phyloP scores from a whole-genome alignment of 179 eudicot genomes.

The Beta corolliflora region DNA sequence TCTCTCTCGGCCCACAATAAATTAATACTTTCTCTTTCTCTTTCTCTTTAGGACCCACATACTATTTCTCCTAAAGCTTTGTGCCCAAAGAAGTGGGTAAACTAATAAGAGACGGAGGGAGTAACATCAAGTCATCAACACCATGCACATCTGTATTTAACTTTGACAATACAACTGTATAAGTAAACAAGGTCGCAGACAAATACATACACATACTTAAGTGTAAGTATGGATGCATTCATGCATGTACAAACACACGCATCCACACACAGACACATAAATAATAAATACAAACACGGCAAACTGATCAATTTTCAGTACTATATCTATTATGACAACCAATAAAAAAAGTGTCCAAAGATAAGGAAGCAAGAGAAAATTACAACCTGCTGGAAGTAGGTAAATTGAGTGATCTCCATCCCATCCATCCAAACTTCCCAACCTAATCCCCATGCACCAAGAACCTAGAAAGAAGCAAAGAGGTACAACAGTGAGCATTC shows the following conservation, averaged over 20 bases:
- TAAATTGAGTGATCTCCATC: constrained; percentile 98
- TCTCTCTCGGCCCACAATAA: too few species aligned
- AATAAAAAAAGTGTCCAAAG: not conserved
- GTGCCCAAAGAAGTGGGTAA: too few species aligned
- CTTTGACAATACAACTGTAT: not conserved
- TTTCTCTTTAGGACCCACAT: too few species aligned
- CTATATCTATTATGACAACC: not conserved
- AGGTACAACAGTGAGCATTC: not conserved
- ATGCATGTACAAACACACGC: not conserved
- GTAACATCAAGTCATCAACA: too few species aligned
- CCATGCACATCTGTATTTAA: not conserved
- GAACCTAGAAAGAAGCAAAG: constrained; percentile 58
- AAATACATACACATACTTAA: not conserved
- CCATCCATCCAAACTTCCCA: constrained; percentile 99
- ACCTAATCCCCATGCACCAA: constrained; percentile 99
- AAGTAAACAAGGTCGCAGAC: not conserved
- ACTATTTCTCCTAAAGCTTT: too few species aligned
- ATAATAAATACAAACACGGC: not conserved
- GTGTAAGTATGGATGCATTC: not conserved
- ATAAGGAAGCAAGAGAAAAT: constrained; percentile 11
- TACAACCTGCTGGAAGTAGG: constrained; percentile 96
- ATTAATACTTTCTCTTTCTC: too few species aligned
- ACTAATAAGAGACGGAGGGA: too few species aligned
- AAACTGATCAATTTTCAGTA: not conserved
- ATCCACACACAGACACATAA: not conserved